phyloP scores from a whole-genome alignment of 306 rosid genomes.

The Fragaria iinumae region DNA sequence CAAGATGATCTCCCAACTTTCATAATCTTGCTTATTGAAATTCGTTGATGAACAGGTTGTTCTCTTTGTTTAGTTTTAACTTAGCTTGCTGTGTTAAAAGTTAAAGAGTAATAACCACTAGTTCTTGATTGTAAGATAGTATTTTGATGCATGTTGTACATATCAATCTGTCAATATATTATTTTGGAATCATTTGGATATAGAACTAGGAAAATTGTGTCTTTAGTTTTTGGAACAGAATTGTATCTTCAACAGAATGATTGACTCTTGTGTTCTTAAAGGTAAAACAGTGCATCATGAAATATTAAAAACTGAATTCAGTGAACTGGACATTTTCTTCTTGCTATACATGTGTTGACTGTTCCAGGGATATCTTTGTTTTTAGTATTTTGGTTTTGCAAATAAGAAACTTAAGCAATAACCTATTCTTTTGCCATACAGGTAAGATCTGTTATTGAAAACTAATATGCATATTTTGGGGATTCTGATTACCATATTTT shows the following conservation, averaged over 20 bases:
- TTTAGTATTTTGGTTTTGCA: too few relatives aligned
- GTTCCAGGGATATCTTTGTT: too few relatives aligned
- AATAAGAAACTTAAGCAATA: background rate
- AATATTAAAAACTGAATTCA: background rate
- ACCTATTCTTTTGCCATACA: background rate
- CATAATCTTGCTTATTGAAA: background rate
- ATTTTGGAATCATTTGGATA: background rate
- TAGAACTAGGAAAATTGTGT: background rate
- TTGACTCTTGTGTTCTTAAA: background rate
- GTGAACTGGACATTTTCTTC: background rate
- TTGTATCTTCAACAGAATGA: background rate
- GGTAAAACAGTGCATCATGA: background rate
- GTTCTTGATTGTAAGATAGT: background rate
- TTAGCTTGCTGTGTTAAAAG: background rate
- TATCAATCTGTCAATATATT: background rate
- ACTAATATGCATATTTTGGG: background rate
- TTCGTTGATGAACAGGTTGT: background rate
- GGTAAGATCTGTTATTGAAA: background rate
- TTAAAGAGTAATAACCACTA: background rate
- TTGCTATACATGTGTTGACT: background rate
- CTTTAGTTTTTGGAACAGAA: background rate
- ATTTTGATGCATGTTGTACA: background rate
- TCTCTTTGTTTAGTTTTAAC: background rate
- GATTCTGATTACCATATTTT: background rate
- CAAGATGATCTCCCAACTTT: background rate